Evolutionary conservation across 345 rosid species (phyloP), one percentile per base, ranked within the genome.

Genomic region (Corchorus olitorius): DNA sequence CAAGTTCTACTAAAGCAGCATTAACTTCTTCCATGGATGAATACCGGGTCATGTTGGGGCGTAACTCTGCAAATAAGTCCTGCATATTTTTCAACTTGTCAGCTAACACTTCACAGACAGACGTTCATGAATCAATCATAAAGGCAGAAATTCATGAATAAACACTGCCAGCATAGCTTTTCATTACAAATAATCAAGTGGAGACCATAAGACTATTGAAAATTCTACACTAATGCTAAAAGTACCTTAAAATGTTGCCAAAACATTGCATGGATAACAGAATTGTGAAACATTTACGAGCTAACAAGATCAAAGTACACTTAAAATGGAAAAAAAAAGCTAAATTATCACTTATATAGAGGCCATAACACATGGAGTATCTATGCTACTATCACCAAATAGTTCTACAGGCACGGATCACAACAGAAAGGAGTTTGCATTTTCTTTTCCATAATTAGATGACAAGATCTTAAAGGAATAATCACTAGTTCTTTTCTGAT

Each of bases 1-100:
- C 98, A 6, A 86, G 93, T 80, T 92, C 94, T 68, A 86, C 17
- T 20, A 90, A 83, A 52, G 99, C 98, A 22, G 94, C 86, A 84
- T 87, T 89, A 68, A 88, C 95, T 81, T 97, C 98, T 80, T 97
- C 98, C 56, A 87, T 78, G 76, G 95, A 90, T 54, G 87, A 76
- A 61, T 87, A 89, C 60, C 97, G 93, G 58, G 77, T 94, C 92
- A 94, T 91, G 79, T 88, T 90, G 79, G 97, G 92, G 76, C 98
- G 94, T 71, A 97, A 82, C 22, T 89, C 98, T 0, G 93, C 97
- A 85, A 97, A 94, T 63, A 97, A 83, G 87, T 97, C 99, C 99
- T 96, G 93, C 77, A 80, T 63, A 75, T 33, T 50, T 68, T 61
- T 75, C 80, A 63, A 56, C 15, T 56, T 55, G 50, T 84, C 65